A percentile compares a stretch with the other conserved stretches of the same genome.
Evolutionary conservation across 768 basidiomycete genomes (phyloP).

Genomic region (Gautieria morchelliformis): DNA sequence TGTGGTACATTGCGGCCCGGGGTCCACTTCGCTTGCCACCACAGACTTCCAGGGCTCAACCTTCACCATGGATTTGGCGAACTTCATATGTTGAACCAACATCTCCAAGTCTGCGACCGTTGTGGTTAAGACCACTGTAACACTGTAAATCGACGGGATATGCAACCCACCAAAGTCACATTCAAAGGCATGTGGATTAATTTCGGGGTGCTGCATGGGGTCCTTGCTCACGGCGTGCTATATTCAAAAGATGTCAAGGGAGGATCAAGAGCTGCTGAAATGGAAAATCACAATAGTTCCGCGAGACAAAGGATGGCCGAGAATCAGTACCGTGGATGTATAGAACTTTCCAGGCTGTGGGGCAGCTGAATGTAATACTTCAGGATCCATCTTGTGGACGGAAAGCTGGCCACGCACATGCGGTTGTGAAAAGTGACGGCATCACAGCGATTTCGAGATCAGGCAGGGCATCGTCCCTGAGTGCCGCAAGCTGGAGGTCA

Average conservation of each 20-base stretch:
- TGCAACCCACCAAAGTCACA: constrained; percentile 26
- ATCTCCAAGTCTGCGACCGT: constrained; percentile 22
- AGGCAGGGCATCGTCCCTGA: constrained; percentile 19
- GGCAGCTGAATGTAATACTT: background rate
- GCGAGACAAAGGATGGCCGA: constrained; percentile 38
- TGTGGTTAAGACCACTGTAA: background rate
- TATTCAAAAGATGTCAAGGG: background rate
- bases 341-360: constrained; percentile 32
- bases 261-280: background rate
- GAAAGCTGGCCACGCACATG: background rate
- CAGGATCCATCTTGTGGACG: background rate
- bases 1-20: constrained; percentile 22
- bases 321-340: constrained; percentile 25
- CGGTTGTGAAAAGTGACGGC: background rate
- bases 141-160: background rate
- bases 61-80: constrained; percentile 16
- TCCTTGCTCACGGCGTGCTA: constrained; percentile 21
- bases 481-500: constrained; percentile 25
- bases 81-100: constrained; percentile 26
- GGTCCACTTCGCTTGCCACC: constrained; percentile 23
- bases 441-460: constrained; percentile 9
- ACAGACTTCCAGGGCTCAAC: constrained; percentile 23
- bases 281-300: constrained; percentile 34
- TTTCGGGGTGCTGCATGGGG: constrained; percentile 24
- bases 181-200: constrained; percentile 36